Evolutionary conservation across 129 eudicot genomes (phyloP).

Genomic region (Arctium minus): DNA sequence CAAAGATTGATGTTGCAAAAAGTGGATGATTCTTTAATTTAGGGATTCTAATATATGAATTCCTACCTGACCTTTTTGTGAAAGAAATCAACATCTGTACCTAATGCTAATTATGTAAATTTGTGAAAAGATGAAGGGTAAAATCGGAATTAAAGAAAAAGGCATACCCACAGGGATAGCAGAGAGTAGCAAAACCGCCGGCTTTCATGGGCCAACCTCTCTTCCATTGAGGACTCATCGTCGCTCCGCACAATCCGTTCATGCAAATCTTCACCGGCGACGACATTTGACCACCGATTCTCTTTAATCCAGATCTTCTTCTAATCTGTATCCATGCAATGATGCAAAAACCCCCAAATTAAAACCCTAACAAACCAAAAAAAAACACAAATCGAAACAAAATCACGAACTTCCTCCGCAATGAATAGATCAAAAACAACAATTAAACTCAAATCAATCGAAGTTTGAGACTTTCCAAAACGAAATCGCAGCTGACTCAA

Average conservation of each 20-base stretch:
- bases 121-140: conserved; percentile 11
- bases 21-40: background rate
- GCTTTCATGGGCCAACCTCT: conserved; percentile 76
- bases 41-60: conserved; percentile 24
- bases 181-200: conserved; percentile 67
- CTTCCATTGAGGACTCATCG: conserved; percentile 58
- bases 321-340: conserved; percentile 10
- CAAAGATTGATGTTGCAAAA: background rate
- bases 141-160: conserved; percentile 4
- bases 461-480: background rate
- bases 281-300: conserved; percentile 42
- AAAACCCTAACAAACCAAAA: conserved; percentile 26
- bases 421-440: background rate
- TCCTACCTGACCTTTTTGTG: conserved; percentile 12
- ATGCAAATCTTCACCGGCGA: conserved; percentile 65
- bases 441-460: background rate
- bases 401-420: background rate
- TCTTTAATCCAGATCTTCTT: conserved; percentile 16
- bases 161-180: conserved; percentile 62
- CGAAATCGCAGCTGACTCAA: background rate
- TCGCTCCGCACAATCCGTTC: conserved; percentile 61
- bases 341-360: conserved; percentile 30
- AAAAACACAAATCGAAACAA: conserved; percentile 17
- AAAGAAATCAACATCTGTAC: background rate
- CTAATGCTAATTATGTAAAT: background rate